Evolutionary conservation across 352 stramenopile genomes (phyloP), one percentile per base, ranked within the genome.

Genomic region (Globisporangium orthogonon): DNA sequence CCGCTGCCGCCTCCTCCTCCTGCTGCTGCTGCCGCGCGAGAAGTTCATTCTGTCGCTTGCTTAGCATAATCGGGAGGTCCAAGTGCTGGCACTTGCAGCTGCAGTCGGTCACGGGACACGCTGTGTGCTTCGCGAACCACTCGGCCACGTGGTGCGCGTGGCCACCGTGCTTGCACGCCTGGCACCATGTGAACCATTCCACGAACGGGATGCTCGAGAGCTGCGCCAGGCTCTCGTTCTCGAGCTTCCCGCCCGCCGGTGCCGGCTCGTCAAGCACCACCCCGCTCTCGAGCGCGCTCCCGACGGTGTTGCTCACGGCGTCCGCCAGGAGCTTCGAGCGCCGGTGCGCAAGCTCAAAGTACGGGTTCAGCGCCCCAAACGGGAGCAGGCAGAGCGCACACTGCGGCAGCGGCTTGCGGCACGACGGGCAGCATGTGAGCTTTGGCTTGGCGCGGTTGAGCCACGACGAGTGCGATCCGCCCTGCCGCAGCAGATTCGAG

Each of bases 101-200:
- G 64, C 94, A 98, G 60, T 96, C 92, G 40, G 89, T 97, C 15
- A 98, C 94, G 31, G 92, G 86, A 54, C 94, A 98, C 18, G 87
- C 80, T 10, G 70, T 65, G 61, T 98, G 92, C 10, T 83, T 83
- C 29, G 83, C 77, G 66, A 98, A 98, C 94, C 94, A 98, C 54
- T 95, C 90, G 18, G 92, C 78, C 18, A 98, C 73, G 70, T 98
- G 94, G 59, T 98, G 91, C 1, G 94, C 89, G 62, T 98, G 91
- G 15, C 91, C 91, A 30, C 86, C 85, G 56, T 96, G 86, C 63
- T 92, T 92, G 61, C 86, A 96, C 9, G 81, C 81, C 69, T 97
- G 91, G 55, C 93, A 98, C 94, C 94, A 98, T 18, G 89, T 97
- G 66, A 97, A 97, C 90, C 91, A 97, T 71, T 97, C 91, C 13